Evolutionary conservation across 1,284 basidiomycete genomes (phyloP).

Genomic region (Lentinula novae-zelandiae): DNA sequence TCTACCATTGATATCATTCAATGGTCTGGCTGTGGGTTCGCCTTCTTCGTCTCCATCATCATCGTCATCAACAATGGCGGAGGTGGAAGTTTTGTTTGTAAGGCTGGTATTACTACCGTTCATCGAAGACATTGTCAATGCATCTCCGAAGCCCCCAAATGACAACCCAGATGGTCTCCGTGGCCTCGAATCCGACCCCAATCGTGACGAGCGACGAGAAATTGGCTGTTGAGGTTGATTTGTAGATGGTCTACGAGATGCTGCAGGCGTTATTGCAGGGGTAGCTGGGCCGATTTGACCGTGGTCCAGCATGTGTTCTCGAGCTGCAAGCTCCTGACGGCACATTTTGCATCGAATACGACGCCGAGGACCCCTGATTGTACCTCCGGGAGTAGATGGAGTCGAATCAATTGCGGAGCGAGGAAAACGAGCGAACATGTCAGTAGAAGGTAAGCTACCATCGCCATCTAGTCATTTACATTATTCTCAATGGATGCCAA

Average conservation of each 20-base stretch:
- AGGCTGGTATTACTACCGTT: neutral
- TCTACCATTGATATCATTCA: neutral
- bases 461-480: conserved; percentile 55
- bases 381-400: conserved; percentile 7
- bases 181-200: conserved; percentile 20
- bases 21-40: conserved; percentile 3
- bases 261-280: conserved; percentile 45
- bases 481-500: conserved; percentile 1
- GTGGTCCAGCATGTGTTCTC: conserved; percentile 91
- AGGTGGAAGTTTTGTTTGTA: neutral
- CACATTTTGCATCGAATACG: conserved; percentile 91
- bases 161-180: conserved; percentile 30
- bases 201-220: conserved; percentile 18
- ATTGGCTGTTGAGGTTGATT: conserved; percentile 13
- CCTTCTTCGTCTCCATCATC: conserved; percentile 18
- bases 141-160: conserved; percentile 4
- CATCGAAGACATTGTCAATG: conserved; percentile 18
- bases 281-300: conserved; percentile 71
- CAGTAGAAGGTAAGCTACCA: conserved; percentile 55
- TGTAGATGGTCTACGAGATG: conserved; percentile 46
- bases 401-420: conserved; percentile 47
- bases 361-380: conserved; percentile 35
- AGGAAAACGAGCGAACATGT: conserved; percentile 77
- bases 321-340: conserved; percentile 80
- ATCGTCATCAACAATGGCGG: conserved; percentile 8